Conservation (phyloP, 805 yeast genomes). For the Cyberlindnera mycetangii region DNA sequence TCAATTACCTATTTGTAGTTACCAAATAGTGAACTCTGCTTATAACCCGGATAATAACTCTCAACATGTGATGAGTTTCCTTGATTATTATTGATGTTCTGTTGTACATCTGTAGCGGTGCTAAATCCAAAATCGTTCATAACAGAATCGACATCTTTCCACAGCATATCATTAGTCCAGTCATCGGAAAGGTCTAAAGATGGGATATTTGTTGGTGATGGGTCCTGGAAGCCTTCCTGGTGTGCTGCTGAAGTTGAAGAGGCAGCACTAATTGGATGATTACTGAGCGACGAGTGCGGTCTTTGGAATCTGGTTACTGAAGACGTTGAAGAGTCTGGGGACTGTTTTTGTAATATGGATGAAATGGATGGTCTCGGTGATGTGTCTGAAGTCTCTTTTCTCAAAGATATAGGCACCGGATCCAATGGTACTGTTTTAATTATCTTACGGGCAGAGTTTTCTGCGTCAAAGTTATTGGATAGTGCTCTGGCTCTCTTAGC, state of each 20-base stretch:
- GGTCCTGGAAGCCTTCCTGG: slow-evolving; percentile 6
- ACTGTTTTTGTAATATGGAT: slow-evolving; percentile 22
- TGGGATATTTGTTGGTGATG: slow-evolving; percentile 26
- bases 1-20: background rate
- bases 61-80: background rate
- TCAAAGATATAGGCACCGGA: slow-evolving; percentile 63
- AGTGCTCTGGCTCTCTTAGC: slow-evolving; percentile 44
- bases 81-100: slow-evolving; percentile 1
- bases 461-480: slow-evolving; percentile 59
- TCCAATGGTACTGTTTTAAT: slow-evolving; percentile 79
- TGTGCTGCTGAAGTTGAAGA: background rate
- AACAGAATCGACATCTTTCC: slow-evolving; percentile 82
- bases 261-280: slow-evolving; percentile 1
- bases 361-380: slow-evolving; percentile 18
- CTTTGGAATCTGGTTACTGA: slow-evolving; percentile 1
- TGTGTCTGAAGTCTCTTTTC: slow-evolving; percentile 10
- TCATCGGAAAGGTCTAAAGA: slow-evolving; percentile 37
- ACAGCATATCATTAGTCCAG: slow-evolving; percentile 42
- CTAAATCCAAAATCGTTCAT: slow-evolving; percentile 93
- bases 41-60: background rate
- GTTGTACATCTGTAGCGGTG: slow-evolving; percentile 35
- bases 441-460: slow-evolving; percentile 67
- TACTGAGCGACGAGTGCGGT: slow-evolving; percentile 3
- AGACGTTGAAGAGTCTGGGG: slow-evolving; percentile 17
- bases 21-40: slow-evolving; percentile 4